phyloP scores from a whole-genome alignment of 495 filamentous ascomycete species.

The Tirmania nivea region DNA sequence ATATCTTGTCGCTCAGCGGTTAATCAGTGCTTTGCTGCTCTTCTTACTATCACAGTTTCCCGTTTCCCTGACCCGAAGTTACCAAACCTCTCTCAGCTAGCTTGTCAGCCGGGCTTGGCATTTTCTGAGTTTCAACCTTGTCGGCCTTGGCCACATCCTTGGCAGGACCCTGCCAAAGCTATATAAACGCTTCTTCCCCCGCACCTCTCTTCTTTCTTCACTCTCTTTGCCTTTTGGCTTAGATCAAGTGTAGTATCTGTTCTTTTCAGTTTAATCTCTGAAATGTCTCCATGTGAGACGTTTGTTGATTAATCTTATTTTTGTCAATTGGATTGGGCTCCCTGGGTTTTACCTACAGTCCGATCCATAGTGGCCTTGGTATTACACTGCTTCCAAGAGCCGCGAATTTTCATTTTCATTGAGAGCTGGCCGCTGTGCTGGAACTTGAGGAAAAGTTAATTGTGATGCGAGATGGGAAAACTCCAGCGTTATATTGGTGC shows the following conservation, averaged over 20 bases:
- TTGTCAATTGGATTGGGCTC: background rate
- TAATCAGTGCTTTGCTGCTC: no score
- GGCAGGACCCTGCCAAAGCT: no score
- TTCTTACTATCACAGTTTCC: no score
- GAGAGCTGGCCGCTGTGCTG: background rate
- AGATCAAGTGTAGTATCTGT: conserved; percentile 99
- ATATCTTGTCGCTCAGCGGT: no score
- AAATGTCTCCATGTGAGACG: conserved; percentile 19
- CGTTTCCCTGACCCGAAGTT: no score
- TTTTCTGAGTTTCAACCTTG: no score
- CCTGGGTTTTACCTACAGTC: background rate
- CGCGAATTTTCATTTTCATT: background rate
- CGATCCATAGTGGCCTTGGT: background rate
- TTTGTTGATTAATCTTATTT: background rate
- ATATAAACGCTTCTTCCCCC: no score
- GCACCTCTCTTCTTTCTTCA: background rate
- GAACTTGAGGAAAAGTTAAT: background rate
- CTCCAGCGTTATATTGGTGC: no score
- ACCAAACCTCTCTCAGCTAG: no score
- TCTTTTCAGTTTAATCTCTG: conserved; percentile 94
- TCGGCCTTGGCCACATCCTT: no score
- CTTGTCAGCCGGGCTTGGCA: no score
- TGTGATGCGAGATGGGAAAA: no score
- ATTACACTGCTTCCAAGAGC: background rate
- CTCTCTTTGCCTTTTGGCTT: conserved; percentile 43